phyloP scores from a whole-genome alignment of 768 basidiomycete species.

The Daedaleopsis nitida region DNA sequence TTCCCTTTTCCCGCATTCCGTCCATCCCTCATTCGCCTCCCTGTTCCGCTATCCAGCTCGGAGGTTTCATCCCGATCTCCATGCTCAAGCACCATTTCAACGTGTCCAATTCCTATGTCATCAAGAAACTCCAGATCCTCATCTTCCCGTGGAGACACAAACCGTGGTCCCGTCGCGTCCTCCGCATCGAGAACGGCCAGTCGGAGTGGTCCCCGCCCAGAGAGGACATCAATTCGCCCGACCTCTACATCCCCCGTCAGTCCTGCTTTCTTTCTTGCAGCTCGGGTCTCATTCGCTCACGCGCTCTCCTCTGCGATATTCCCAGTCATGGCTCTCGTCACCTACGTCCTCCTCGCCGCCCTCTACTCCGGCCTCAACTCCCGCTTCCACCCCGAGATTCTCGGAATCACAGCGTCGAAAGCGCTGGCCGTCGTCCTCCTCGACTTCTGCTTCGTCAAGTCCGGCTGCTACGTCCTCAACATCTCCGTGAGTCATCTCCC shows the following conservation, averaged over 20 bases:
- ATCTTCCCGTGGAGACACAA: constrained; percentile 96
- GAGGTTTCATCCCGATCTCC: constrained; percentile 72
- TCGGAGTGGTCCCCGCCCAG: constrained; percentile 87
- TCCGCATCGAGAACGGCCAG: constrained; percentile 62
- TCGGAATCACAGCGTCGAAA: constrained; percentile 84
- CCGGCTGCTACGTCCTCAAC: constrained; percentile 92
- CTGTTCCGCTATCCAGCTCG: constrained; percentile 58
- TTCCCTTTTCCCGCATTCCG: not conserved
- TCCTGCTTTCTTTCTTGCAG: constrained; percentile 9
- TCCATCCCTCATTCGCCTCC: not conserved
- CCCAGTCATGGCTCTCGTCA: constrained; percentile 92
- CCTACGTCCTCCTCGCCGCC: constrained; percentile 90
- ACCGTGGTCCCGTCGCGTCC: constrained; percentile 77
- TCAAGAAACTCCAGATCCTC: constrained; percentile 82
- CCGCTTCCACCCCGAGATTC: constrained; percentile 85
- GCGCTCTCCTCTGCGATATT: not conserved
- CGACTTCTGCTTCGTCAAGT: constrained; percentile 87
- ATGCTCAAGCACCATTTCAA: constrained; percentile 91
- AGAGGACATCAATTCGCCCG: constrained; percentile 94
- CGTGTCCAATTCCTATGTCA: constrained; percentile 94
- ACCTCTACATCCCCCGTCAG: constrained; percentile 92
- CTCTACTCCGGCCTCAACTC: constrained; percentile 81
- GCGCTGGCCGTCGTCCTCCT: constrained; percentile 83
- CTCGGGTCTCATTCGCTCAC: not conserved
- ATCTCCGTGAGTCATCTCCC: constrained; percentile 42